Conservation (phyloP, 106 monocot species). For the Dendrobium huoshanense region DNA sequence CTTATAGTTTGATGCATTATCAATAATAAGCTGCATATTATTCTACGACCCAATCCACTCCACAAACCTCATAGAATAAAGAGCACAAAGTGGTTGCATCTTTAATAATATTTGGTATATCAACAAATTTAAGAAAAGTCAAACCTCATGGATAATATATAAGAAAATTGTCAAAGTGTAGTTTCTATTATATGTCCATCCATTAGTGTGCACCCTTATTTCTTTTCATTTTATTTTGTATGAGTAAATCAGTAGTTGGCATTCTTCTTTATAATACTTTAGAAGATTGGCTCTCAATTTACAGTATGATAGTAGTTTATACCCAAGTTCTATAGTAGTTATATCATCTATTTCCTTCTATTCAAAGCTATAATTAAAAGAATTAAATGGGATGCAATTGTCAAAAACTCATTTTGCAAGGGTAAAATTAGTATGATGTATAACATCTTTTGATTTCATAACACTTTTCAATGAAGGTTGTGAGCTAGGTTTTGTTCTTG, state of each 20-base stretch:
- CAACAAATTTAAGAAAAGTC: not conserved
- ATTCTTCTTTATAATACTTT: not conserved
- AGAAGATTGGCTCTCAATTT: not conserved
- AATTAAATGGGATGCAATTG: not conserved
- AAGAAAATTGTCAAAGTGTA: not conserved
- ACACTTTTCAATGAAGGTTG: not conserved
- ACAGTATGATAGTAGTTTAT: not conserved
- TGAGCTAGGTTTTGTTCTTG: not conserved
- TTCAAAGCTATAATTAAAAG: not conserved
- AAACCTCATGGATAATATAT: not conserved
- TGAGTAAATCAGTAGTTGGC: not conserved
- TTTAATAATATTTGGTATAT: not conserved
- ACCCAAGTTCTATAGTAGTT: not conserved
- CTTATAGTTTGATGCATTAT: not conserved
- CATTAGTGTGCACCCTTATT: not conserved
- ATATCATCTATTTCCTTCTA: not conserved
- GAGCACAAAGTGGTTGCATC: not conserved
- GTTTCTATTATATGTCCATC: not conserved
- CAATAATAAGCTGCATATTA: not conserved
- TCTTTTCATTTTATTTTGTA: not conserved
- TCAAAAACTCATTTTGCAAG: not conserved
- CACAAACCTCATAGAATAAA: not conserved
- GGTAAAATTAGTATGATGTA: not conserved
- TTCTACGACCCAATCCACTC: not conserved
- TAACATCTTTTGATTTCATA: not conserved